Percentiles rank a stretch among this genome's conserved stretches.
Evolutionary conservation across 176 grass and related monocot species (phyloP).

Genomic region (Olyra latifolia): DNA sequence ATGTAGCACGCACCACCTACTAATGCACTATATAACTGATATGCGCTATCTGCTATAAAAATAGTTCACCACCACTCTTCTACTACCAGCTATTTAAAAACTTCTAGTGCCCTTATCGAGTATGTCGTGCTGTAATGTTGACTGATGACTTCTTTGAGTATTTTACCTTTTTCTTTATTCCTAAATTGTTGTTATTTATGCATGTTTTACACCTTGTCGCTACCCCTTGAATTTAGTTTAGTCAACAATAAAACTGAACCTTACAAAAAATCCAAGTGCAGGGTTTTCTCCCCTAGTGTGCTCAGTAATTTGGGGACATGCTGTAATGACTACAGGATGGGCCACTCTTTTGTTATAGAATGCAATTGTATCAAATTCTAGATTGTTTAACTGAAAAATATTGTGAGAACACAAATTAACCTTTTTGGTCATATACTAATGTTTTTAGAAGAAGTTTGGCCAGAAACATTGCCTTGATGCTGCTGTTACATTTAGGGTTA

Average conservation of each 20-base stretch:
- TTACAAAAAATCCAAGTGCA: neutral
- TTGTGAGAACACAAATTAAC: neutral
- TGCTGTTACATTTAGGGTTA: neutral
- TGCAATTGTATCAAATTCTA: neutral
- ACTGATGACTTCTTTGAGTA: neutral
- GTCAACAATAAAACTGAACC: neutral
- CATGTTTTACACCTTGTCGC: conserved; percentile 13
- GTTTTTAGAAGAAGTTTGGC: neutral
- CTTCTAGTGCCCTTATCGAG: conserved; percentile 21
- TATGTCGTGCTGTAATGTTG: neutral
- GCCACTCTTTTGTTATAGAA: neutral
- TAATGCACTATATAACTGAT: too few species aligned
- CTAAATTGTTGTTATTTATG: neutral
- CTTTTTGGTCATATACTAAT: neutral
- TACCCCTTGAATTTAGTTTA: neutral
- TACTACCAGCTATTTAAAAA: too few species aligned
- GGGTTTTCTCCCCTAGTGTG: neutral
- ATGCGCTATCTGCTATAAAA: too few species aligned
- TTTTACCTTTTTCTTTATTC: neutral
- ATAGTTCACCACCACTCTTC: too few species aligned
- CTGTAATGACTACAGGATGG: neutral
- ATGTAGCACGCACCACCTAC: too few species aligned
- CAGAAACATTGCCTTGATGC: conserved; percentile 15
- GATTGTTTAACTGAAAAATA: conserved; percentile 2
- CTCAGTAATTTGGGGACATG: neutral